phyloP scores from a whole-genome alignment of 1,284 basidiomycete genomes.

The Volvariella surrecta region DNA sequence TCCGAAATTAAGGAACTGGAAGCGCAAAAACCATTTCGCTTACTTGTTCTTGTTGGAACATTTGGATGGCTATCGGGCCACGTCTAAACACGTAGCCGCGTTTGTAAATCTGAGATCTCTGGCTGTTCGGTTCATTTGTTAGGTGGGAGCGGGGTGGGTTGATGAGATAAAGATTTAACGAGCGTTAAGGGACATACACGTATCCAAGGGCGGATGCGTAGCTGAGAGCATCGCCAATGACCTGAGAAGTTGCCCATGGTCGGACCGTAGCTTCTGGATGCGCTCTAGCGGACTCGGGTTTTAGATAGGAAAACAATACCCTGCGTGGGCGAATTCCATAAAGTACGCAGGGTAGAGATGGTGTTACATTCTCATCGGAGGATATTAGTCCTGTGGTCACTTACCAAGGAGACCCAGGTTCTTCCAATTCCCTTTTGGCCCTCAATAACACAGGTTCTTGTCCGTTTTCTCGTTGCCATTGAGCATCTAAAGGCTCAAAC shows the following conservation, averaged over 20 bases:
- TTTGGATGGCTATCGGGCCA: conserved; percentile 60
- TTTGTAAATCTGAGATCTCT: conserved; percentile 69
- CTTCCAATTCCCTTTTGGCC: conserved; percentile 63
- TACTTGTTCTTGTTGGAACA: conserved; percentile 79
- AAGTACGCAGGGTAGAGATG: neutral
- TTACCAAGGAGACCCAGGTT: conserved; percentile 53
- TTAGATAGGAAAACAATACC: conserved; percentile 68
- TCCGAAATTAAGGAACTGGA: neutral
- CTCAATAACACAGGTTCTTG: conserved; percentile 60
- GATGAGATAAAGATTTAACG: conserved; percentile 1
- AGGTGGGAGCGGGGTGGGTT: conserved; percentile 3
- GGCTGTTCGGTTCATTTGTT: conserved; percentile 26
- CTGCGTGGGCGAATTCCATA: conserved; percentile 23
- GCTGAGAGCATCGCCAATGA: conserved; percentile 66
- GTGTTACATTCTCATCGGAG: conserved; percentile 1
- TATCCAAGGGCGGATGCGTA: conserved; percentile 74
- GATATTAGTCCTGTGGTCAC: conserved; percentile 11
- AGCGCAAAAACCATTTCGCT: conserved; percentile 8
- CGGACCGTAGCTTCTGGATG: conserved; percentile 77
- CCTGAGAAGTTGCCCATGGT: conserved; percentile 70
- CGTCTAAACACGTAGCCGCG: conserved; percentile 66
- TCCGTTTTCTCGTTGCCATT: conserved; percentile 45
- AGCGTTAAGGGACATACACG: conserved; percentile 31
- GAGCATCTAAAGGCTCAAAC: conserved; percentile 65
- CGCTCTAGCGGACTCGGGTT: conserved; percentile 67